Conservation (phyloP, 116 monocot genomes). For the Dioscorea cayenensis region DNA sequence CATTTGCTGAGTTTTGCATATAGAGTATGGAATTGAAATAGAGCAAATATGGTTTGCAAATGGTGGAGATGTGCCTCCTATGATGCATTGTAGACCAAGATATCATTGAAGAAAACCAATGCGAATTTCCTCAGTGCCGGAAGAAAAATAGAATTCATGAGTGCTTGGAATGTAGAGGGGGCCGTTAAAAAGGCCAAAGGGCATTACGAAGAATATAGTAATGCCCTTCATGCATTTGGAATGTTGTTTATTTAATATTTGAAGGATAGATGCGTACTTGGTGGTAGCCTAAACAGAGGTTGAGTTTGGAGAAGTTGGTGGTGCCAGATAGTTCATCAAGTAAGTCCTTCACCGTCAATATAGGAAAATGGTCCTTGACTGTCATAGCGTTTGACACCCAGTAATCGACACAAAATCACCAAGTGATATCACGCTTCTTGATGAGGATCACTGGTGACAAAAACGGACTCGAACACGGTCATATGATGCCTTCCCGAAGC, state of each 20-base stretch:
- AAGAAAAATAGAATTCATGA: background rate
- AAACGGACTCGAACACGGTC: background rate
- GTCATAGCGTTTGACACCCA: background rate
- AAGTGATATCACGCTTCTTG: slow-evolving; percentile 11
- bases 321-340: slow-evolving; percentile 3
- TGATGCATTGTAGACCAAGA: background rate
- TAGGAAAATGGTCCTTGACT: slow-evolving; percentile 9
- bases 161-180: background rate
- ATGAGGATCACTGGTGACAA: background rate
- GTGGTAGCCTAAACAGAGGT: background rate
- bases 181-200: slow-evolving; percentile 4
- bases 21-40: background rate
- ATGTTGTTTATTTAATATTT: background rate
- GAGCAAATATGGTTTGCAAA: background rate
- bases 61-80: background rate
- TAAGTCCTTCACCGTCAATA: background rate
- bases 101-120: background rate
- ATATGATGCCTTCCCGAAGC: background rate
- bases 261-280: background rate
- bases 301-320: background rate
- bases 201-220: slow-evolving; percentile 4
- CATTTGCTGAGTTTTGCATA: background rate
- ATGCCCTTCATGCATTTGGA: slow-evolving; percentile 1
- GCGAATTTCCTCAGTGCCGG: background rate
- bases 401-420: slow-evolving; percentile 10